Base-by-base conservation (phyloP, 495 filamentous ascomycete species). In the Neurospora discreta region DNA sequence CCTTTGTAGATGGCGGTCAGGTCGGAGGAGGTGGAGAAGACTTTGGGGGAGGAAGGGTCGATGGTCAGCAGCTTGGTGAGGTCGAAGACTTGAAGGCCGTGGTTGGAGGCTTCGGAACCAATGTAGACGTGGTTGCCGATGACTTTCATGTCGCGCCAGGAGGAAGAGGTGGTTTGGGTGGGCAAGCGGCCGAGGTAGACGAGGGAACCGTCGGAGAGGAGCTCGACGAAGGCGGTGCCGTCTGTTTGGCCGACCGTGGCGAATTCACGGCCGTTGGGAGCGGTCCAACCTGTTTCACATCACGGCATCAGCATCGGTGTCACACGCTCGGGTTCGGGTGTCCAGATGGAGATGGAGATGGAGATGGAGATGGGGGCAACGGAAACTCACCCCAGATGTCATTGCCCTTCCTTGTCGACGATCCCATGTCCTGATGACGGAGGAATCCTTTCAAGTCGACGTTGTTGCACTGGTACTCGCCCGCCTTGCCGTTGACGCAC, bases 151-250 rank as follows among this genome's bases (percentile, higher is more conserved):
- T 86, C 84, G 33, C 84, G 76, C 85, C 85, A 86, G 5, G 74
- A 78, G 36, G 82, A 80, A 36, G 76, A 74, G 4, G 41, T 67
- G 1, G 77, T 78, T 43, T 75, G 75, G 3, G 75, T 78, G 10
- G 84, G 82, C 0, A 86, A 80, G n/a, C 85, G 83, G 39, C 85
- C 85, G 42, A 86, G 76, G 74, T 86, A 86, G 60, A 75, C 77
- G 39, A 87, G 74, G 18, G 77, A 77, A 6, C 85, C 85, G 70
- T 78, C 75, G 16, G 73, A 68, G 33, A 73, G 75, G 71, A 85
- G 78, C 74, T 86, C 84, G 43, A 82, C 82, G 70, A 86, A 86
- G n/a, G 83, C 82, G 20, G 85, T 78, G 39, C 84, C 85, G 73
- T 86, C 85, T 36, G 78, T 76, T 75, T 86, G 84, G 20, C 84